phyloP scores from a whole-genome alignment of 2,329 filamentous ascomycete genomes.

The Xylaria sp. region DNA sequence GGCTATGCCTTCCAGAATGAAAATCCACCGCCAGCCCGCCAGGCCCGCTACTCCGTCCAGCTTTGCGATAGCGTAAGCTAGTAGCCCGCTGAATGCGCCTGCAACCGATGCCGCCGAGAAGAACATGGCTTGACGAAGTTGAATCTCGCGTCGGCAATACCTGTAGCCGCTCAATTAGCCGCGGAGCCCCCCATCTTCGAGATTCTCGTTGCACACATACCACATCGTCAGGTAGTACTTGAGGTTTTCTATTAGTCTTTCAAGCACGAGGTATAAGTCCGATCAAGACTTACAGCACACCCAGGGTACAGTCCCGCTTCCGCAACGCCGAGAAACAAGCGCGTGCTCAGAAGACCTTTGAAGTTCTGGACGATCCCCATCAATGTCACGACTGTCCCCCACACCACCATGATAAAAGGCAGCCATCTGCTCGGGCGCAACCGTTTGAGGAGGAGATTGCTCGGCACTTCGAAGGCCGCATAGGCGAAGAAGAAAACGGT shows the following conservation, averaged over 20 bases:
- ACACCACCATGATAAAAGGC: slow-evolving; percentile 77
- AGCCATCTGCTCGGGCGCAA: slow-evolving; percentile 80
- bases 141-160: slow-evolving; percentile 67
- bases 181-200: neutral
- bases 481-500: slow-evolving; percentile 86
- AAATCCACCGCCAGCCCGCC: slow-evolving; percentile 73
- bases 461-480: slow-evolving; percentile 78
- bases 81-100: slow-evolving; percentile 78
- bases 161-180: slow-evolving; percentile 23
- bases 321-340: slow-evolving; percentile 59
- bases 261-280: neutral
- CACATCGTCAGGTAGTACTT: slow-evolving; percentile 67
- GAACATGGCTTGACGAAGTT: slow-evolving; percentile 74
- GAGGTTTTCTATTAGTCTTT: neutral
- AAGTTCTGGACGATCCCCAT: slow-evolving; percentile 65
- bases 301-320: slow-evolving; percentile 52
- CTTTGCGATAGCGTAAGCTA: slow-evolving; percentile 75
- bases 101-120: slow-evolving; percentile 85
- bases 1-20: slow-evolving; percentile 75
- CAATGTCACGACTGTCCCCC: slow-evolving; percentile 58
- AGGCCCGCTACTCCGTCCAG: slow-evolving; percentile 74
- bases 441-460: slow-evolving; percentile 80
- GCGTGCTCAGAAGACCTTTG: slow-evolving; percentile 59
- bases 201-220: slow-evolving; percentile 40
- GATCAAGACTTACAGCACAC: slow-evolving; percentile 43